Conservation (phyloP, 495 filamentous ascomycete species). For the Aspergillus hancockii region DNA sequence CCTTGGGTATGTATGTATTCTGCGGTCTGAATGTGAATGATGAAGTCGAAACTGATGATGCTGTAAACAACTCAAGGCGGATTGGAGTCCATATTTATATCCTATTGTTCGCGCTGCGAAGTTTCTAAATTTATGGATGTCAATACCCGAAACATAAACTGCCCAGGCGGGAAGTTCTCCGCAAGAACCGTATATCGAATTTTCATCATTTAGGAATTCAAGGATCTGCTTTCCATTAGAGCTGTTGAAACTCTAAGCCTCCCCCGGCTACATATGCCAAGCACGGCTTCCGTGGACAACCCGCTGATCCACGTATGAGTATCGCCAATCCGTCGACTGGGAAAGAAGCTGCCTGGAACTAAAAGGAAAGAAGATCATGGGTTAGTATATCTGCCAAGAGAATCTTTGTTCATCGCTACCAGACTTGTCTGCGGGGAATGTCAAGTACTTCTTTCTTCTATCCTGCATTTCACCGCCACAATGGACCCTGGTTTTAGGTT, state of each 20-base stretch:
- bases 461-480: slow-evolving; percentile 1
- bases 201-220: neutral
- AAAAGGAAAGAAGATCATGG: neutral
- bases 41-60: neutral
- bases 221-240: neutral
- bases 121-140: slow-evolving; percentile 3
- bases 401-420: slow-evolving; percentile 4
- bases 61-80: neutral
- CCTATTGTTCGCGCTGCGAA: neutral
- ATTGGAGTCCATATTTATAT: slow-evolving; percentile 2
- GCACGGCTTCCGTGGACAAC: neutral
- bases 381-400: neutral
- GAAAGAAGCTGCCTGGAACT: slow-evolving; percentile 16
- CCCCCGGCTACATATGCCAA: slow-evolving; percentile 5
- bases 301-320: neutral
- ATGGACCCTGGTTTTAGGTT: neutral
- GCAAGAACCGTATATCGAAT: neutral
- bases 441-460: neutral
- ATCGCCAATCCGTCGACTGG: slow-evolving; percentile 9
- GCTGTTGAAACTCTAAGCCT: slow-evolving; percentile 6
- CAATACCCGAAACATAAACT: neutral
- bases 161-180: neutral
- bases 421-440: slow-evolving; percentile 10
- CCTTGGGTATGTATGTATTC: neutral
- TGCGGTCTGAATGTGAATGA: slow-evolving; percentile 1